Evolutionary conservation across 1,139 yeast species (phyloP), one percentile per base, ranked within the genome.

Genomic region (Yamadazyma triangularis): DNA sequence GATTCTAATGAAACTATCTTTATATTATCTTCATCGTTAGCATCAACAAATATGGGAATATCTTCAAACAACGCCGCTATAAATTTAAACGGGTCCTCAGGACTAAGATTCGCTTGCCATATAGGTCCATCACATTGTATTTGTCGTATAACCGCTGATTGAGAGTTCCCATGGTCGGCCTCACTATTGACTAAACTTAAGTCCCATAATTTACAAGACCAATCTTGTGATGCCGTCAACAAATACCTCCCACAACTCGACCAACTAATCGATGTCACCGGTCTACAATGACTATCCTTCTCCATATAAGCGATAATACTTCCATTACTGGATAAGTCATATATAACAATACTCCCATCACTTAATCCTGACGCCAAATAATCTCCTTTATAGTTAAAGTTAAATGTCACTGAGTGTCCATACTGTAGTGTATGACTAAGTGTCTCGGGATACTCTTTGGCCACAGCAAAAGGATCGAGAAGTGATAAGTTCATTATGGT

Each of bases 401-500:
- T 77, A 28, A 89, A 70, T 33, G 79, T 76, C 6, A 87, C 84
- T 1, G 95, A 75, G 44, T 82, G 89, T 0, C 93, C 87, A 55
- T 72, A 67, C 23, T 52, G 61, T 29, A 87, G 60, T 0, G 89
- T 77, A 38, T 76, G 77, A 2, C 84, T 73, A 15, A 87, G 70
- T 2, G 83, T 72, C 43, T 89, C 96, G 0, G 98, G 98, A 48
- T 77, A 89, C 51, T 89, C 98, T 50, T 87, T 89, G 10, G 95
- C 82, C 23, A 89, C 88, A 4, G 94, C 79, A 54, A 88, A 87
- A 3, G 97, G 97, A 56, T 89, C 97, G 44, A 86, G 77, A 14
- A 89, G 67, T n/a, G 94, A 72, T 30, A 87, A 68, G 56, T 89
- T 89, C 95, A 85, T 83, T 10, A 13, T 13, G 20, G 27, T 9